Conservation (phyloP, 331 rosid genomes). For the Acacia pycnantha region DNA sequence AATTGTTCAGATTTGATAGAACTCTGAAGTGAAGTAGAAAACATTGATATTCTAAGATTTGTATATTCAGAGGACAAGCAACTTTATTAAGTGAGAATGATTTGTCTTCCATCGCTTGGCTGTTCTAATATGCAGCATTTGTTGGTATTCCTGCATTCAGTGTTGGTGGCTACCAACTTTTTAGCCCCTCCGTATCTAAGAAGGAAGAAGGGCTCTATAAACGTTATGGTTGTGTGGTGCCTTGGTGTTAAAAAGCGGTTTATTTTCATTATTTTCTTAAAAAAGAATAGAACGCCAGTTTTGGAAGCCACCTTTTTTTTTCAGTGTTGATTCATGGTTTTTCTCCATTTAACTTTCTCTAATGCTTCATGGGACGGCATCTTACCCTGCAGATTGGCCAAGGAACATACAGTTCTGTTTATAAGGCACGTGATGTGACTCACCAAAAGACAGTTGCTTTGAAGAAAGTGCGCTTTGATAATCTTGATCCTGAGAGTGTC, state of each 20-base stretch:
- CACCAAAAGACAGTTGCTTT: constrained; percentile 71
- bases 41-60: constrained; percentile 7
- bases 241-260: constrained; percentile 4
- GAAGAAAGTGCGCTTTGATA: constrained; percentile 88
- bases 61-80: neutral
- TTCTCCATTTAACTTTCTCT: constrained; percentile 1
- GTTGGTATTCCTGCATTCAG: neutral
- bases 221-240: neutral
- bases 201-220: neutral
- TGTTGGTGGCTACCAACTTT: neutral
- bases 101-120: constrained; percentile 3
- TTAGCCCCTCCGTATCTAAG: neutral
- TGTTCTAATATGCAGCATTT: constrained; percentile 20
- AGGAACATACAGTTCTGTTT: constrained; percentile 93
- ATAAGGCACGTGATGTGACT: constrained; percentile 78
- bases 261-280: constrained; percentile 9
- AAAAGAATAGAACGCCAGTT: neutral
- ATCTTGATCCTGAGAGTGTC: constrained; percentile 80
- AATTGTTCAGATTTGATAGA: constrained; percentile 1
- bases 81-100: neutral
- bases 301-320: neutral
- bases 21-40: constrained; percentile 2
- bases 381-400: constrained; percentile 81
- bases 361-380: constrained; percentile 25
- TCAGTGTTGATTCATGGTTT: neutral